Evolutionary conservation across 176 grass and related monocot species (phyloP), one percentile per base, ranked within the genome.

Genomic region (Oropetium thomaeum): DNA sequence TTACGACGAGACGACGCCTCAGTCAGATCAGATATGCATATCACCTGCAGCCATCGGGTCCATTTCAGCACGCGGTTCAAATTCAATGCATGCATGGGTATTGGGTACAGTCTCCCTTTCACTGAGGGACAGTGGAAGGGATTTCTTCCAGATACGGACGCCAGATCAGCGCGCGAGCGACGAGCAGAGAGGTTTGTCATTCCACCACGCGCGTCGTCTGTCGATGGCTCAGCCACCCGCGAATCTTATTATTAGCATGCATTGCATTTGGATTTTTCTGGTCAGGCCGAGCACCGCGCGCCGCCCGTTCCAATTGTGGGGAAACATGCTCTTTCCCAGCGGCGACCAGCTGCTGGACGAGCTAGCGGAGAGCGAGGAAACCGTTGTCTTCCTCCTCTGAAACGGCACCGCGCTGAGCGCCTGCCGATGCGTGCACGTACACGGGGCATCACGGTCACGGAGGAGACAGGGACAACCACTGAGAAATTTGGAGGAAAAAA

Each of bases 381-480:
- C n/a, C 17, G 31, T 16, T 8, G 40, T 47, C 29, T 6, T 61
- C 14, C 5, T 30, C 17, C 25, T 10, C 39, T 7, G 23, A 39
- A 13, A 8, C 25, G 45, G 47, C 51, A 40, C 51, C 34, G 60
- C 74, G n/a, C 30, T 2, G 45, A 20, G 34, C 32, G 33, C 32
- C 31, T 30, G 17, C 49, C 49, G 76, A 79, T 32, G 76, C 49
- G 76, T 79, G 64, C 65, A 79, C 75, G 34, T 22, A 20, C 26
- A 28, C 19, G 74, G 55, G 22, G 52, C 70, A 17, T 14, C n/a
- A n/a, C n/a, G n/a, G n/a, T n/a, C n/a, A n/a, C n/a, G n/a, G n/a
- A n/a, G n/a, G n/a, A n/a, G 52, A 55, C 9, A 55, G 52, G 26
- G 52, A 55, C 41, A n/a, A n/a, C 52, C 49, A 57, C 10, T 23